Evolutionary conservation across 495 filamentous ascomycete species (phyloP).

Genomic region (Neurospora sp.): DNA sequence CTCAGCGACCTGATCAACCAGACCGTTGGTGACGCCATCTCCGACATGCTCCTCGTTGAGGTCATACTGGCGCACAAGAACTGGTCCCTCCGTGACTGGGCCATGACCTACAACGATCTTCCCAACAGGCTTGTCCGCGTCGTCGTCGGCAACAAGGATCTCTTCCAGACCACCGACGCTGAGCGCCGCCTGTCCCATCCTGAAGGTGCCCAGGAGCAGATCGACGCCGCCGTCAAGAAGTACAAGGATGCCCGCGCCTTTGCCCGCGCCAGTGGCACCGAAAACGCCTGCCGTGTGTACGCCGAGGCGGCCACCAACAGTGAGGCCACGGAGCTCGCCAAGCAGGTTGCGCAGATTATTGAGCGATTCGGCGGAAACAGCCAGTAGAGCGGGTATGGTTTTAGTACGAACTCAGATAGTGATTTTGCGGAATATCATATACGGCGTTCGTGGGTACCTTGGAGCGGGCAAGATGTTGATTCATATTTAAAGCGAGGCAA

Average conservation of each 20-base stretch:
- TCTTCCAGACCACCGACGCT: conserved; percentile 84
- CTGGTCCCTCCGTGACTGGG: conserved; percentile 87
- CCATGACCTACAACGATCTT: conserved; percentile 86
- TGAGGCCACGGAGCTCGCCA: conserved; percentile 79
- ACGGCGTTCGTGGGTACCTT: background rate
- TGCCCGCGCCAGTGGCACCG: conserved; percentile 85
- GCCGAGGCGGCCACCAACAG: conserved; percentile 84
- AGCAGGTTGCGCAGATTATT: conserved; percentile 68
- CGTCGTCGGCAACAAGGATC: conserved; percentile 74
- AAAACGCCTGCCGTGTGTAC: conserved; percentile 93
- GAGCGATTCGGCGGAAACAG: conserved; percentile 21
- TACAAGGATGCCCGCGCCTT: conserved; percentile 86
- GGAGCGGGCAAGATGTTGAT: background rate
- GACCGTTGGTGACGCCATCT: conserved; percentile 90
- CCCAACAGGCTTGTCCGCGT: conserved; percentile 91
- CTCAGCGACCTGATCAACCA: conserved; percentile 91
- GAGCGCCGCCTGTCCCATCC: conserved; percentile 81
- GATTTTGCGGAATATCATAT: background rate
- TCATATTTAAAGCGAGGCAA: background rate
- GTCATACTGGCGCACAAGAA: conserved; percentile 90
- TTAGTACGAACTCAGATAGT: background rate
- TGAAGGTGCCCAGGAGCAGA: conserved; percentile 65
- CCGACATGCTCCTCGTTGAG: conserved; percentile 93
- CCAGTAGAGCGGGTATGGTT: conserved; percentile 1
- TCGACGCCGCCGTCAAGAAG: conserved; percentile 79